Base-by-base conservation (phyloP, 2,329 filamentous ascomycete species). In the Phaeosphaeriaceae sp. region DNA sequence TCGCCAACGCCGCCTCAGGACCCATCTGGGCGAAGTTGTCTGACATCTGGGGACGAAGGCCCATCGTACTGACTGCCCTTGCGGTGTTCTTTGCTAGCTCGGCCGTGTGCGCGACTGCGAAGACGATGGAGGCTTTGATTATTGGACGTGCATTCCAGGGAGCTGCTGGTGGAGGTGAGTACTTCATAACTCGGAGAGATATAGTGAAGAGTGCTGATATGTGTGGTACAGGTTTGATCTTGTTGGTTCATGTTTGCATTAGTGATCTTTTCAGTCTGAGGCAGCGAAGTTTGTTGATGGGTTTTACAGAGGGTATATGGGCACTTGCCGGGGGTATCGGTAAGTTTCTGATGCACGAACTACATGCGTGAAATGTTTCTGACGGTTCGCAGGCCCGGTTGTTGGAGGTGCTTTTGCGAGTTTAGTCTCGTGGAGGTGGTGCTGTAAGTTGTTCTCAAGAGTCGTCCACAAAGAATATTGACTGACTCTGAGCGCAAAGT, bases 21-120 rank as follows among this genome's bases (percentile, higher is more conserved):
- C 89, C 90, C 0, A 85, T 90, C n/a, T 93, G 91, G 91, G 89
- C 88, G 3, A 86, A 85, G 52, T 66, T 85, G 1, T 83, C 80
- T 2, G 85, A 88, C 63, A 87, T 87, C 35, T 87, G 84, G 82
- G 85, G 85, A 17, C 80, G 85, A 1, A 87, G 87, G 63, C 77
- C 80, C 2, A 84, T 86, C 35, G 68, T 87, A 2, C 71, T 88
- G 10, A 63, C 73, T 2, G 82, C 83, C 0, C 79, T 88, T 46
- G 75, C 83, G 8, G 70, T 87, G 22, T 91, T 90, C 77, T 83
- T 90, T 54, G 76, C 85, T n/a, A 86, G 85, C 28, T 88, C 84
- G 35, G 74, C 89, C 40, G 79, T 90, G 13, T 86, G 86, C 52
- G 88, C 84, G 1, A 69, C 86, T 32, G 80, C 86, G 10, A 81